These are phyloP conservation scores for Chalciporus chontae DNA, from an alignment of 768 basidiomycete genomes.

Conservation along the genomic window DNA sequence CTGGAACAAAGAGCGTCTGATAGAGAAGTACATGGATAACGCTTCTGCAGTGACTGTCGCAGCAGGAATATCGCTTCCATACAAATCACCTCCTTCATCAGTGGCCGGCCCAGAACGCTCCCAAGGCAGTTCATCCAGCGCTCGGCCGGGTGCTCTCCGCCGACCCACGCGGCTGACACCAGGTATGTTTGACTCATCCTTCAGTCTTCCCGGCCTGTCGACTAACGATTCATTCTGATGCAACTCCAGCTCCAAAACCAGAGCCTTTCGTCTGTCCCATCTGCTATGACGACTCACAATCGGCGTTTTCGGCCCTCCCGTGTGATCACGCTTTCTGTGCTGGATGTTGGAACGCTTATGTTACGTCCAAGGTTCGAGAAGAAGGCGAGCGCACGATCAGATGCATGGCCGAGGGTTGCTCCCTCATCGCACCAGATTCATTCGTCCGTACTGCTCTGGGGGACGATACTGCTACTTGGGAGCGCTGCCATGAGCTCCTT, in stretches of 20 bases:
- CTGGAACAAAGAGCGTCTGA: slow-evolving; percentile 96
- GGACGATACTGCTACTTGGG: slow-evolving; percentile 51
- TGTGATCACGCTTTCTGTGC: slow-evolving; percentile 87
- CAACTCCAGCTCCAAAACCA: slow-evolving; percentile 26
- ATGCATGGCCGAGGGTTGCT: slow-evolving; percentile 81
- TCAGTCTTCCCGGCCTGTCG: neutral
- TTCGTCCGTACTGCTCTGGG: slow-evolving; percentile 59
- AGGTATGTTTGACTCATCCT: slow-evolving; percentile 9
- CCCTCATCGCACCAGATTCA: slow-evolving; percentile 57
- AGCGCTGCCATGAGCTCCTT: slow-evolving; percentile 82
- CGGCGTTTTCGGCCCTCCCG: slow-evolving; percentile 65
- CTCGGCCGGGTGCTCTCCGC: slow-evolving; percentile 24
- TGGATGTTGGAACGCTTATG: slow-evolving; percentile 81
- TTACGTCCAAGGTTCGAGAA: slow-evolving; percentile 75
- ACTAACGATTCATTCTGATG: neutral
- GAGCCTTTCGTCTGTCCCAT: slow-evolving; percentile 85
- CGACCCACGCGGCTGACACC: slow-evolving; percentile 29
- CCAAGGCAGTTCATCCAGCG: slow-evolving; percentile 25
- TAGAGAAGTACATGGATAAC: slow-evolving; percentile 97
- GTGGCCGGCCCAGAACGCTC: slow-evolving; percentile 32
- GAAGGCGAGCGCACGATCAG: slow-evolving; percentile 71
- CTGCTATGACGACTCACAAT: slow-evolving; percentile 81
- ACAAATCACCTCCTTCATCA: slow-evolving; percentile 20
- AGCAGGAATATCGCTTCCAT: slow-evolving; percentile 61
- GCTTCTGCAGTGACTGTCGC: slow-evolving; percentile 63